Evolutionary conservation across 768 basidiomycete genomes (phyloP), one percentile per base, ranked within the genome.

Genomic region (Clathrus columnatus): DNA sequence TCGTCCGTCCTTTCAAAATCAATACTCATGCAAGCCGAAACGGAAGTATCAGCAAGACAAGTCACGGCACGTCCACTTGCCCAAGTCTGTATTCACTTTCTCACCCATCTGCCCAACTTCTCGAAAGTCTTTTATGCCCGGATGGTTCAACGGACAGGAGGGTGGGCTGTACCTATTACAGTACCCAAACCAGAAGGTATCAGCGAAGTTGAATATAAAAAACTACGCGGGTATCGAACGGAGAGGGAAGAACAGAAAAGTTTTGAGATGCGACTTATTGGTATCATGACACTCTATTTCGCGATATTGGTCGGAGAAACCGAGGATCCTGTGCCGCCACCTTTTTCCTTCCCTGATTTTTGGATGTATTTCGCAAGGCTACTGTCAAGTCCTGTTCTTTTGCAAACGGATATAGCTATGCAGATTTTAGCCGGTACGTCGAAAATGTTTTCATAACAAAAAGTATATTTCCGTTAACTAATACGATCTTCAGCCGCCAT

Each of bases 21-120:
- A 17, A 84, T 98, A 58, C 76, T 97, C 44, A 76, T 88, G 29
- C 95, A 97, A 71, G 93, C 93, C 17, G 93, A 96, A 72, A 87
- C 84, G 0, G 95, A 98, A 68, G 89, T 95, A 7, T 82, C 87
- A 1, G 92, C 93, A 2, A 89, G 94, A 69, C 83, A 87, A 63
- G 82, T 83, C 27, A 86, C 87, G 21, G 93, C 92, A 0, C 74
- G 77, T 32, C 95, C 95, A 0, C 78, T 99, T 21, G 90, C 88
- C 0, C 78, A 80, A 28, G 81, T 96, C 10, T 70, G 88, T 2
- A 77, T 86, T 59, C 83, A 79, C 59, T 75, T 97, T 27, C 76
- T 92, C 52, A 75, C 70, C 42, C 76, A 82, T 50, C 69, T 82
- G 2, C 72, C 75, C 5, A 66, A 69, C 26, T 86, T 99, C 61